phyloP scores from a whole-genome alignment of 345 rosid genomes.

The Fremontodendron californicum region DNA sequence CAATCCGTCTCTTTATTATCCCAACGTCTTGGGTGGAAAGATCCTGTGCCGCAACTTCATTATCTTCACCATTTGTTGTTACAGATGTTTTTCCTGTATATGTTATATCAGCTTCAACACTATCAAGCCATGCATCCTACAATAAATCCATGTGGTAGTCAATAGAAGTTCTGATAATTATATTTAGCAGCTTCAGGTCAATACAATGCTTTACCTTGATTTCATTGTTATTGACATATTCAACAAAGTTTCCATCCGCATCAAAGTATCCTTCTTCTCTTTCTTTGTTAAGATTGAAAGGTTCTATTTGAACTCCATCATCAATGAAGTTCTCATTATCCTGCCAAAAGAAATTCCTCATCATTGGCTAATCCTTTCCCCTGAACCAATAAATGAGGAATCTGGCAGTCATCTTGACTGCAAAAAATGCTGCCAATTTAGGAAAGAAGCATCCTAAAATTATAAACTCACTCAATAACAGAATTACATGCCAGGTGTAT shows the following conservation, averaged over 20 bases:
- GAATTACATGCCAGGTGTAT: background rate
- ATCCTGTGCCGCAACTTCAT: constrained; percentile 39
- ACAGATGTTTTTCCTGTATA: constrained; percentile 38
- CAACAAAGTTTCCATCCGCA: constrained; percentile 81
- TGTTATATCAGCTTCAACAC: constrained; percentile 53
- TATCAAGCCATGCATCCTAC: constrained; percentile 99
- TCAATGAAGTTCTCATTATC: constrained; percentile 64
- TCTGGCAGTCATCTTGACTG: constrained; percentile 14
- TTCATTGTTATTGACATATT: constrained; percentile 73
- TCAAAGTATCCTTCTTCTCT: constrained; percentile 98
- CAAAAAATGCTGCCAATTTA: constrained; percentile 6
- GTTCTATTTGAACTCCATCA: constrained; percentile 91
- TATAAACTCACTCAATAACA: background rate
- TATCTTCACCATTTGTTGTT: constrained; percentile 27
- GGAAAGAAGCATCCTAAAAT: constrained; percentile 16
- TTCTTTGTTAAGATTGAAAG: constrained; percentile 86
- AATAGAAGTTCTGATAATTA: constrained; percentile 5
- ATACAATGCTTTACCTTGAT: constrained; percentile 47
- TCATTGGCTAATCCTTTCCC: constrained; percentile 25
- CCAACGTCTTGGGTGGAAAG: constrained; percentile 76
- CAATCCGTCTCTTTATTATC: constrained; percentile 73
- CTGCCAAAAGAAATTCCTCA: constrained; percentile 47
- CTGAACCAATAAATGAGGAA: constrained; percentile 12
- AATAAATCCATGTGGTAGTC: constrained; percentile 24
- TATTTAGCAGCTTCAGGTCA: constrained; percentile 4